Conservation (phyloP, 2,329 filamentous ascomycete genomes). For the Alternaria conjuncta region DNA sequence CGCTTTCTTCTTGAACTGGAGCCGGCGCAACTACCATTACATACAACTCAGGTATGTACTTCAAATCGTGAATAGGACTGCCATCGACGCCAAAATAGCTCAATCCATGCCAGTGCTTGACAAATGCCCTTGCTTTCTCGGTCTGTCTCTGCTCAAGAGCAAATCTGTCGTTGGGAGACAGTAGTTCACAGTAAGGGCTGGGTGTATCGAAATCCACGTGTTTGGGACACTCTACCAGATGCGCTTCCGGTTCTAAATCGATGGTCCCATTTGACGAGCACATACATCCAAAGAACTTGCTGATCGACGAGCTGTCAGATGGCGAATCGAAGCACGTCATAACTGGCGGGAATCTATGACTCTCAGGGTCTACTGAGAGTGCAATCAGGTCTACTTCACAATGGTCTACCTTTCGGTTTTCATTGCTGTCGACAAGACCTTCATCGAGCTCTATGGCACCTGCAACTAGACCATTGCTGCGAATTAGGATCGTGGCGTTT, state of each 20-base stretch:
- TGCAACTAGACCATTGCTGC: neutral
- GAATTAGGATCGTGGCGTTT: neutral
- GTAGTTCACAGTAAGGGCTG: neutral
- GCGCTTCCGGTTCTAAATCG: neutral
- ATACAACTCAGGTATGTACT: neutral
- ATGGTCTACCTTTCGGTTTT: neutral
- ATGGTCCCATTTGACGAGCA: neutral
- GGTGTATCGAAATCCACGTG: neutral
- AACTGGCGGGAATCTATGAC: neutral
- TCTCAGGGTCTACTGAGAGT: neutral
- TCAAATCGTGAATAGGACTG: neutral
- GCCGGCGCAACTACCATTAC: constrained; percentile 2
- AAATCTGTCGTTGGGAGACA: neutral
- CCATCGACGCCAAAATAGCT: neutral
- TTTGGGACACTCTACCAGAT: neutral
- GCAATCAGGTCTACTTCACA: neutral
- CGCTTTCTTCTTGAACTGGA: neutral
- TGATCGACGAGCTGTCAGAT: neutral
- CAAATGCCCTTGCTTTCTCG: neutral
- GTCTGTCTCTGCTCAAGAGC: neutral
- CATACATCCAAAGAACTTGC: neutral
- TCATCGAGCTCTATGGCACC: neutral
- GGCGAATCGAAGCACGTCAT: neutral
- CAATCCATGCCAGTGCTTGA: neutral
- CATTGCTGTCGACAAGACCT: neutral